Base-by-base conservation (phyloP, 2,329 filamentous ascomycete species). In the Aureobasidium sp. region DNA sequence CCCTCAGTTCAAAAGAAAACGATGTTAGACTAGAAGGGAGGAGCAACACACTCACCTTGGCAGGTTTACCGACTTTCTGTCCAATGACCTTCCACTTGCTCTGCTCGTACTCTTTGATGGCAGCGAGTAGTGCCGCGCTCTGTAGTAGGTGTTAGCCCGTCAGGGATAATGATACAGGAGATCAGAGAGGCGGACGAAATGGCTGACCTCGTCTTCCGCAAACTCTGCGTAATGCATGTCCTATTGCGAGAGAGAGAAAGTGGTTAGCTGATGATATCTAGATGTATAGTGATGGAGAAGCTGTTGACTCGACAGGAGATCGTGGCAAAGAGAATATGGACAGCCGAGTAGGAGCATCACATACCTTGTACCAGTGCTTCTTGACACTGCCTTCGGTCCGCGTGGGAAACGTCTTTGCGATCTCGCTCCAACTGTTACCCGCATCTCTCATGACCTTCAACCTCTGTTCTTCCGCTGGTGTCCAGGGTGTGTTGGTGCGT, bases 171-270 rank as follows among this genome's bases (percentile, higher is more conserved):
- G 31, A 44, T 42, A 37, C 17, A 36, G 36, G 52, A 62, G 63
- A 66, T 66, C 65, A 67, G 71, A 70, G 72, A 75, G 72, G 71
- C 72, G 71, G 70, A 74, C 72, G 69, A 72, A 72, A 69, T 66
- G 70, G 76, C 79, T 74, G 83, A 95, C 91, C 85, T 97, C 94
- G 72, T 97, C 91, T 79, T 97, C 93, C 55, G 90, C 92, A 74
- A 99, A 97, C 73, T 97, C 94, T 67, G 94, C 94, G 74, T 97
- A 97, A 74, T 99, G 94, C 94, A 99, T 99, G 70, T 99, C 94
- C 90, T 94, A 70, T 64, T 27, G 63, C 48, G 34, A 63, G 58
- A 51, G 61, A 34, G 39, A 49, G 25, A 5, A 41, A 17, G 31
- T 34, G 1, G 22, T 57, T 41, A 49, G 65, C 74, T 64, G 74